phyloP scores from a whole-genome alignment of 768 basidiomycete species.

The Lepiota venenata region DNA sequence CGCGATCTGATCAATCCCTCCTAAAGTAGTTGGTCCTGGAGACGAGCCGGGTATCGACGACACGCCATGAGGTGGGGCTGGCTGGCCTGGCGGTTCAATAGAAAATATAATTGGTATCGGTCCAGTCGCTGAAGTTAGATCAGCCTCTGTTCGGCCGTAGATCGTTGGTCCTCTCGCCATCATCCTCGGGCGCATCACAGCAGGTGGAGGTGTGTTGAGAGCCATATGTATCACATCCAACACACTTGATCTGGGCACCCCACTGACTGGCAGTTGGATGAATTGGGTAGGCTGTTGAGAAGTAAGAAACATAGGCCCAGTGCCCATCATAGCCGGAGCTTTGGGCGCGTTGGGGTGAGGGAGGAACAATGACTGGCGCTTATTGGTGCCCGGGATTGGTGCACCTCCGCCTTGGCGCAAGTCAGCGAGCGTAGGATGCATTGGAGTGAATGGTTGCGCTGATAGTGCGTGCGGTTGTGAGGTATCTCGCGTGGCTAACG shows the following conservation, averaged over 20 bases:
- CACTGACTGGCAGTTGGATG: conserved; percentile 6
- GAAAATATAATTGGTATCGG: conserved; percentile 65
- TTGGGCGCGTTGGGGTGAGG: conserved; percentile 48
- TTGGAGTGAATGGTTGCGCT: conserved; percentile 11
- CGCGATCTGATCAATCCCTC: background rate
- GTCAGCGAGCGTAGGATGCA: conserved; percentile 26
- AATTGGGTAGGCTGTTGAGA: conserved; percentile 18
- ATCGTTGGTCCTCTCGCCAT: conserved; percentile 45
- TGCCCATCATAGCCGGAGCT: conserved; percentile 28
- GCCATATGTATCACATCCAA: conserved; percentile 4
- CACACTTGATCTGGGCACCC: background rate
- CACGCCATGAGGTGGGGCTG: background rate
- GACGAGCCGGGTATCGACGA: background rate
- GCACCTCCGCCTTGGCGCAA: conserved; percentile 25
- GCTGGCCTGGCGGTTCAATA: conserved; percentile 40
- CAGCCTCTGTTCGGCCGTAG: conserved; percentile 53
- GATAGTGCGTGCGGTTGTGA: conserved; percentile 9
- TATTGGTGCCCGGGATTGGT: conserved; percentile 24
- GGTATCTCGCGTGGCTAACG: background rate
- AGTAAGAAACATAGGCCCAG: conserved; percentile 57
- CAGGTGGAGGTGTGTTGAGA: background rate
- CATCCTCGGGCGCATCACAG: background rate
- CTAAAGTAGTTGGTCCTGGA: background rate
- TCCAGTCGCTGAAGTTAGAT: conserved; percentile 43
- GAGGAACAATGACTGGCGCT: conserved; percentile 37